Percentiles rank a stretch among this genome's conserved stretches.
Evolutionary conservation across 1,284 basidiomycete species (phyloP).

Genomic region (Marasmius sp.): DNA sequence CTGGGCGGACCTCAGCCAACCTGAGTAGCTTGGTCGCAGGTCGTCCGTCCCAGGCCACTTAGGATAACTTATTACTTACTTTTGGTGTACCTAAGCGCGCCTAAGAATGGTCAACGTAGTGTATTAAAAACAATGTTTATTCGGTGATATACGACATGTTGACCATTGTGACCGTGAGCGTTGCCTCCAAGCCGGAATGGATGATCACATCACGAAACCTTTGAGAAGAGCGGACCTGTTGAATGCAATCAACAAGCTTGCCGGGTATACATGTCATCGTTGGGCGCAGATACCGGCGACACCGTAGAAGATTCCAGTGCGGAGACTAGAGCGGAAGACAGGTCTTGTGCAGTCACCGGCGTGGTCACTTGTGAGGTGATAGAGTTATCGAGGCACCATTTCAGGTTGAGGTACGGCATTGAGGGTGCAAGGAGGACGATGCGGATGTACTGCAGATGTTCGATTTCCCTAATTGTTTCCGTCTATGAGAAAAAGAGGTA

Average conservation of each 20-base stretch:
- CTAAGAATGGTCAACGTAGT: too few species aligned
- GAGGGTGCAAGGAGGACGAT: constrained; percentile 90
- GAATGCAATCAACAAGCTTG: constrained; percentile 77
- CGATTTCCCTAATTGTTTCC: constrained; percentile 87
- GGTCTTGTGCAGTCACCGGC: constrained; percentile 86
- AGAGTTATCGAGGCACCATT: constrained; percentile 90
- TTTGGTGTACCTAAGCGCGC: too few species aligned
- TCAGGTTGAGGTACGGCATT: constrained; percentile 74
- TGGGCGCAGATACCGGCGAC: constrained; percentile 75
- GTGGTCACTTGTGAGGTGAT: constrained; percentile 92
- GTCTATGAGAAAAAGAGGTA: constrained; percentile 48
- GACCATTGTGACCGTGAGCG: constrained; percentile 93
- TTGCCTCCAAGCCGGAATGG: constrained; percentile 91
- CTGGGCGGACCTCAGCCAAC: too few species aligned
- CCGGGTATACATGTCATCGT: constrained; percentile 77
- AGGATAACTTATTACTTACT: too few species aligned
- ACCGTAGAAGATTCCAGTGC: constrained; percentile 93
- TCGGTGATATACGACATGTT: too few species aligned
- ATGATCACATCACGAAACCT: constrained; percentile 75
- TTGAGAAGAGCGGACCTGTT: constrained; percentile 72
- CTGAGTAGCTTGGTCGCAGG: too few species aligned
- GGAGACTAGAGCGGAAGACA: constrained; percentile 89
- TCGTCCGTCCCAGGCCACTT: too few species aligned
- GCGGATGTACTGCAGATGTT: constrained; percentile 95
- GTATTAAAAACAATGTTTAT: too few species aligned